A percentile compares a stretch with the other conserved stretches of the same genome.
Evolutionary conservation across 2,329 filamentous ascomycete genomes (phyloP).

Genomic region (Venturia asperata): DNA sequence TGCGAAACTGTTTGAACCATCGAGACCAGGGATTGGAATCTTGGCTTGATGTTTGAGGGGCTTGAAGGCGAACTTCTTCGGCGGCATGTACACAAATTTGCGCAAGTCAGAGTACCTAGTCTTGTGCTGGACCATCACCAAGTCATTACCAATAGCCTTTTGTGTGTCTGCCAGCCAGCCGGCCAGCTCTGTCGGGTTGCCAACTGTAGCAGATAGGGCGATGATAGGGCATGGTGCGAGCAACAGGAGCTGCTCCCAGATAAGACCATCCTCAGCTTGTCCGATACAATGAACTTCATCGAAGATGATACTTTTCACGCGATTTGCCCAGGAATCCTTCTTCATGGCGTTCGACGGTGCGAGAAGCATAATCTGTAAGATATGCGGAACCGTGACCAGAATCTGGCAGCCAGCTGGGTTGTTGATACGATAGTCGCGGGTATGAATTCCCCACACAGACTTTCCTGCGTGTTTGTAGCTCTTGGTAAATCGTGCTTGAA

Average conservation of each 20-base stretch:
- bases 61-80: constrained; percentile 43
- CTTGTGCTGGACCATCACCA: constrained; percentile 62
- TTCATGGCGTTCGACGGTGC: constrained; percentile 56
- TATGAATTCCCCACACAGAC: constrained; percentile 74
- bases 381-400: constrained; percentile 68
- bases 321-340: constrained; percentile 50
- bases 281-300: constrained; percentile 78
- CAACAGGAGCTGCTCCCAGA: constrained; percentile 73
- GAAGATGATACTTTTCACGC: constrained; percentile 70
- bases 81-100: constrained; percentile 62
- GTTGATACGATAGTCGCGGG: constrained; percentile 67
- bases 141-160: constrained; percentile 52
- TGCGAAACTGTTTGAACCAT: constrained; percentile 44
- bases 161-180: constrained; percentile 62
- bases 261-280: constrained; percentile 64
- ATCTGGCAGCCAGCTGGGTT: constrained; percentile 66
- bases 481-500: constrained; percentile 69
- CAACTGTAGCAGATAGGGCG: constrained; percentile 71
- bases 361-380: constrained; percentile 71
- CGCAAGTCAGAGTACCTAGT: constrained; percentile 69
- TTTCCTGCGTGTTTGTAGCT: constrained; percentile 52
- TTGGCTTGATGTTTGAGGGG: constrained; percentile 38
- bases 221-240: constrained; percentile 71
- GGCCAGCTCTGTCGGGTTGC: constrained; percentile 64
- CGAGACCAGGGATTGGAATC: constrained; percentile 41